These are phyloP conservation scores for Neurospora africana DNA, from an alignment of 495 filamentous ascomycete species.

Conservation along the genomic window DNA sequence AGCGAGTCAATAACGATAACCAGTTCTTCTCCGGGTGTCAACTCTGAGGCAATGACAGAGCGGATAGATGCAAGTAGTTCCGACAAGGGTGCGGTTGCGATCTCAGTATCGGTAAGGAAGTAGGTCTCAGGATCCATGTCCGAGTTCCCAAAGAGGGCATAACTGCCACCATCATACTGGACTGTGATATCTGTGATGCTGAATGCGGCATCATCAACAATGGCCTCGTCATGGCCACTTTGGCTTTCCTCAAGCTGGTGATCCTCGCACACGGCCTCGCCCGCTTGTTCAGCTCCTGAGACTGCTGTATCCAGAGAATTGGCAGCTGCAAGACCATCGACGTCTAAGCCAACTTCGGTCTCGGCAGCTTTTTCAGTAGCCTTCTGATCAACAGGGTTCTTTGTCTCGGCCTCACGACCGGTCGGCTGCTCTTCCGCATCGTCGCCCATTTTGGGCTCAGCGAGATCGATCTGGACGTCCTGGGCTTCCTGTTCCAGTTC, in stretches of 20 bases:
- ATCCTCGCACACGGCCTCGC: background rate
- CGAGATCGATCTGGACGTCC: background rate
- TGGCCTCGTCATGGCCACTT: constrained; percentile 7
- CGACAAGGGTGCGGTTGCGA: constrained; percentile 46
- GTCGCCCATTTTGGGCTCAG: constrained; percentile 1
- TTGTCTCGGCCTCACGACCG: background rate
- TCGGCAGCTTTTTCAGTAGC: background rate
- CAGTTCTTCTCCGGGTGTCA: constrained; percentile 58
- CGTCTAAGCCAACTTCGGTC: background rate
- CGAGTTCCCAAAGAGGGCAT: constrained; percentile 58
- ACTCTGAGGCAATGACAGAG: constrained; percentile 53
- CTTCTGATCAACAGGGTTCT: background rate
- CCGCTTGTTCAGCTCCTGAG: background rate
- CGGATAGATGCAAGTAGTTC: constrained; percentile 57
- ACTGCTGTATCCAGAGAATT: background rate
- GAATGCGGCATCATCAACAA: constrained; percentile 1
- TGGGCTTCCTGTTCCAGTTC: background rate
- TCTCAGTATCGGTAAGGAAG: constrained; percentile 58
- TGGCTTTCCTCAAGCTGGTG: background rate
- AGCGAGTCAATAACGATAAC: constrained; percentile 56
- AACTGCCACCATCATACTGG: constrained; percentile 54
- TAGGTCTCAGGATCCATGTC: constrained; percentile 58
- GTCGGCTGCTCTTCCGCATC: background rate
- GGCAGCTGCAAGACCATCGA: background rate
- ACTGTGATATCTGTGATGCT: constrained; percentile 42